Percentiles rank a stretch among this genome's conserved stretches.
These are phyloP conservation scores for Chaetomium fimeti DNA, from an alignment of 495 filamentous ascomycete species.

Conservation along the genomic window DNA sequence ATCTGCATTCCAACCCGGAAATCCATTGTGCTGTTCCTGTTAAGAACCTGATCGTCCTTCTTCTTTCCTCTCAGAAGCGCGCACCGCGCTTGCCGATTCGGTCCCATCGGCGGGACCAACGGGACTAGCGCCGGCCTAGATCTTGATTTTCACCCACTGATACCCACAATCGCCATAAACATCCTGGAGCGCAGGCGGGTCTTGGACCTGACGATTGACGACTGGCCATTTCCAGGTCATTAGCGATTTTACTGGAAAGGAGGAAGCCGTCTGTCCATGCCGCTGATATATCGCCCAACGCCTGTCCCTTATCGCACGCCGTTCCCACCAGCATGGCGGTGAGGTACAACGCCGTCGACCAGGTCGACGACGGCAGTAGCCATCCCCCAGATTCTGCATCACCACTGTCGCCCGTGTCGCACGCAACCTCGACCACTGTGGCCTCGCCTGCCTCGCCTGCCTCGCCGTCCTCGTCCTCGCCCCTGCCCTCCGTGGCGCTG, in stretches of 20 bases:
- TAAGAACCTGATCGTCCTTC: not conserved
- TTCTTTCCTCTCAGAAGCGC: not conserved
- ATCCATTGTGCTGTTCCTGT: not conserved
- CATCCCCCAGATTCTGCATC: conserved; percentile 16
- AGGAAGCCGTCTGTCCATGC: conserved; percentile 16
- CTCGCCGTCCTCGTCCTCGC: conserved; percentile 16
- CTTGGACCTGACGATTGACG: not conserved
- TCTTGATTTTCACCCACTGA: conserved; percentile 11
- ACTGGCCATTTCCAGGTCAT: conserved; percentile 4
- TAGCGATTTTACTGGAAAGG: conserved; percentile 1
- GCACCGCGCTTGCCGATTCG: conserved; percentile 2
- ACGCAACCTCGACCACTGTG: conserved; percentile 23
- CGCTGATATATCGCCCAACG: conserved; percentile 2
- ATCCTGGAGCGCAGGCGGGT: conserved; percentile 9
- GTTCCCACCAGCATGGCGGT: conserved; percentile 33
- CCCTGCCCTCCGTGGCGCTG: conserved; percentile 34
- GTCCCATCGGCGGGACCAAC: not conserved
- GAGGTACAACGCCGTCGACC: conserved; percentile 35
- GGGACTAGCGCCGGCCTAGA: conserved; percentile 4
- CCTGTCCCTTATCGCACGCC: conserved; percentile 15
- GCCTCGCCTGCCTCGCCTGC: conserved; percentile 28
- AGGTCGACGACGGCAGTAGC: conserved; percentile 31
- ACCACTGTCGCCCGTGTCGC: conserved; percentile 26
- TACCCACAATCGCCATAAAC: conserved; percentile 4
- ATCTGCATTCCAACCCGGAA: not conserved